A percentile compares a stretch with the other conserved stretches of the same genome.
Conservation (phyloP, 2,329 filamentous ascomycete species). For the Alternaria solani region DNA sequence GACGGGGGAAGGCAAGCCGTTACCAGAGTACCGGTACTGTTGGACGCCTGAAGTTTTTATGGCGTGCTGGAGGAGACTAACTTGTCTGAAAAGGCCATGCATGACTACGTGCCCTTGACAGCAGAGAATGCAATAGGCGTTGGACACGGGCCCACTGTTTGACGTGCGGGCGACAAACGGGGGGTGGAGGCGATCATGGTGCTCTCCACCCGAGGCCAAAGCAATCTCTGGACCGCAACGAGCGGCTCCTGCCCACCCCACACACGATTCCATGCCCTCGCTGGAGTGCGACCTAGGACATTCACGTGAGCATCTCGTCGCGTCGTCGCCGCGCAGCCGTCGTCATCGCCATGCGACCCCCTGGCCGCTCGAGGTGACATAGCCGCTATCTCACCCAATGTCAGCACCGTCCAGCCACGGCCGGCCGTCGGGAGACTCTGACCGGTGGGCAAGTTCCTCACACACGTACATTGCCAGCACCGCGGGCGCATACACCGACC, state of each 20-base stretch:
- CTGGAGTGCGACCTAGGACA: not conserved
- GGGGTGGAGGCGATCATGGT: slow-evolving; percentile 10
- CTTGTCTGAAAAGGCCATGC: not conserved
- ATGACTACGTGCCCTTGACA: not conserved
- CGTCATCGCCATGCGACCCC: slow-evolving; percentile 38
- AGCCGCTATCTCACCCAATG: slow-evolving; percentile 35
- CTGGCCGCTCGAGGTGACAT: slow-evolving; percentile 35
- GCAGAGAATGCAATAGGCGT: not conserved
- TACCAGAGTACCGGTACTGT: not conserved
- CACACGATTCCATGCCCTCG: slow-evolving; percentile 10
- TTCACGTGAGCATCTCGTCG: slow-evolving; percentile 1
- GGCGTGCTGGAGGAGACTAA: not conserved
- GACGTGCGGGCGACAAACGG: slow-evolving; percentile 6
- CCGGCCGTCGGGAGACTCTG: slow-evolving; percentile 45
- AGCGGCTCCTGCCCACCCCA: slow-evolving; percentile 10
- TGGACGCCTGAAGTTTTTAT: not conserved
- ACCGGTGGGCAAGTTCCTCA: slow-evolving; percentile 44
- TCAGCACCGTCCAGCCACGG: slow-evolving; percentile 45
- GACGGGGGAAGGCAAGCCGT: slow-evolving; percentile 1
- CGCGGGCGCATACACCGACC: slow-evolving; percentile 31
- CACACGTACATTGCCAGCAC: slow-evolving; percentile 42
- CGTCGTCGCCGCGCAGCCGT: slow-evolving; percentile 20
- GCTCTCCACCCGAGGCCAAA: slow-evolving; percentile 4
- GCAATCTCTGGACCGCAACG: not conserved
- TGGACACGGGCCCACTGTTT: slow-evolving; percentile 8